Percentiles rank a stretch among this genome's conserved stretches.
phyloP scores from a whole-genome alignment of 2,329 filamentous ascomycete species.

The Verticillium longisporum region DNA sequence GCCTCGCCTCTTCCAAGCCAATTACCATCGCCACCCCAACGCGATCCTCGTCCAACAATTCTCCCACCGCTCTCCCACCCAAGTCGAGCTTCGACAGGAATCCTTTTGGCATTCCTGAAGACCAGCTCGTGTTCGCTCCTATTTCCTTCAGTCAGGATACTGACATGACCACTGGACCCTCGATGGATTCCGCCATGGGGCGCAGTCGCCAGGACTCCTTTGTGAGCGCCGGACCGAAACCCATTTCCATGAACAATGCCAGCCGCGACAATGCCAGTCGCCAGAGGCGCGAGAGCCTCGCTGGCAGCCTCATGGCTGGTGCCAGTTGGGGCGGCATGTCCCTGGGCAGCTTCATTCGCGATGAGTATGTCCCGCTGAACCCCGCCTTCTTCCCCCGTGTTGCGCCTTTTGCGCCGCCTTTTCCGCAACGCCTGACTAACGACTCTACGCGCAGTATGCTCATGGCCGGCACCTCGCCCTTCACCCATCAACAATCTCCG shows the following conservation, averaged over 20 bases:
- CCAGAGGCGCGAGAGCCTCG: slow-evolving; percentile 54
- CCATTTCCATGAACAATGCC: slow-evolving; percentile 59
- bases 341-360: slow-evolving; percentile 92
- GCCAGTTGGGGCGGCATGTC: slow-evolving; percentile 98
- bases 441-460: slow-evolving; percentile 59
- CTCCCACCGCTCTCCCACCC: slow-evolving; percentile 16
- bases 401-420: background rate
- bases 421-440: background rate
- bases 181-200: slow-evolving; percentile 51
- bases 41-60: slow-evolving; percentile 12
- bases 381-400: background rate
- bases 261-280: slow-evolving; percentile 53
- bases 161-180: slow-evolving; percentile 53
- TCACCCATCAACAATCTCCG: slow-evolving; percentile 72
- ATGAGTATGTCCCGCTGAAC: slow-evolving; percentile 68
- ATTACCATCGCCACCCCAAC: slow-evolving; percentile 23
- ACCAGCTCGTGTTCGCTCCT: slow-evolving; percentile 16
- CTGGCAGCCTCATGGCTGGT: slow-evolving; percentile 64
- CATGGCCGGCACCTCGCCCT: slow-evolving; percentile 95
- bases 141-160: slow-evolving; percentile 23
- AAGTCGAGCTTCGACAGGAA: slow-evolving; percentile 16
- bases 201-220: slow-evolving; percentile 59
- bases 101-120: slow-evolving; percentile 17
- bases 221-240: slow-evolving; percentile 57
- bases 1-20: slow-evolving; percentile 23